These are phyloP conservation scores for Aspergillus bombycis DNA, from an alignment of 2,329 filamentous ascomycete genomes.

Conservation along the genomic window DNA sequence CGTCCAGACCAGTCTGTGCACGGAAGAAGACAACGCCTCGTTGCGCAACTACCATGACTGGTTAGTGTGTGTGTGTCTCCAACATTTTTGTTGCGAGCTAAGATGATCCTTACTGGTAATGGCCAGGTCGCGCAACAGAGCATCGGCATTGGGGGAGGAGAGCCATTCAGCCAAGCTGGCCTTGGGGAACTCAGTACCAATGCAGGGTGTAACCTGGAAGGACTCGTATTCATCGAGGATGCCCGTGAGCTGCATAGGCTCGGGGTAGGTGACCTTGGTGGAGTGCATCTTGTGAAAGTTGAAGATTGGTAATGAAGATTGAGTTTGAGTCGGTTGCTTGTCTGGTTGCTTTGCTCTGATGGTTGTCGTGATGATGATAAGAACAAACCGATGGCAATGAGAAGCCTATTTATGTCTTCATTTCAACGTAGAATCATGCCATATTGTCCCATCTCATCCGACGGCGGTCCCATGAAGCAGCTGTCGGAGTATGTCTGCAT, in stretches of 20 bases:
- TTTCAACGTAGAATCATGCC: not conserved
- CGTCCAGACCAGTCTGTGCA: conserved; percentile 49
- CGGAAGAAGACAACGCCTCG: conserved; percentile 57
- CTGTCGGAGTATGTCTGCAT: not conserved
- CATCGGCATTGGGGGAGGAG: conserved; percentile 26
- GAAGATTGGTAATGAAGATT: not conserved
- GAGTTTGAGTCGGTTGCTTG: not conserved
- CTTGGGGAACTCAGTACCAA: conserved; percentile 51
- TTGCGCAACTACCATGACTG: conserved; percentile 29
- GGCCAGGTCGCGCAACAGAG: conserved; percentile 31
- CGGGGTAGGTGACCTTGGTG: not conserved
- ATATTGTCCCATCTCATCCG: not conserved
- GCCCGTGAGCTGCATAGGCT: conserved; percentile 40
- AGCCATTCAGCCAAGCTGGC: conserved; percentile 52
- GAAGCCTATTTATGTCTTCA: not conserved
- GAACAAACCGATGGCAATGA: not conserved
- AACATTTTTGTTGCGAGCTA: not conserved
- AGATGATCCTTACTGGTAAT: conserved; percentile 25
- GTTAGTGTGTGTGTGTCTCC: not conserved
- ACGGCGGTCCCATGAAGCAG: not conserved
- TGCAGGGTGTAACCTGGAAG: conserved; percentile 55
- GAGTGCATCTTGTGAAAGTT: not conserved
- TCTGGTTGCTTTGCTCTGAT: not conserved
- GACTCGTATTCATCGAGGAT: conserved; percentile 47
- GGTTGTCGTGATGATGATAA: not conserved